phyloP scores from a whole-genome alignment of 1,139 yeast species.

The Kodamaea sp. region DNA sequence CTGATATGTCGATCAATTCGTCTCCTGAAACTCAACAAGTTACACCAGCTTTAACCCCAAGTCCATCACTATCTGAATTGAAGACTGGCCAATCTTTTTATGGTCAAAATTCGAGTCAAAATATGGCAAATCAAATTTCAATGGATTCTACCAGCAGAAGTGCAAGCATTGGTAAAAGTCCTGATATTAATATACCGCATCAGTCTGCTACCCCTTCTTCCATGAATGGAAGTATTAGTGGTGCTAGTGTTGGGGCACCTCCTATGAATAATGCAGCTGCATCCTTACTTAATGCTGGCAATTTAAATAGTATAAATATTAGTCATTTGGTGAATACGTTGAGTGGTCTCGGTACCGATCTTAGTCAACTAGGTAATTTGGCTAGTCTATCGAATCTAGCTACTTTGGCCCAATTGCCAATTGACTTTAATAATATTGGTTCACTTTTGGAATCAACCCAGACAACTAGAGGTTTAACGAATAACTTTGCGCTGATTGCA shows the following conservation, averaged over 20 bases:
- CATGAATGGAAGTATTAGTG: too few species aligned
- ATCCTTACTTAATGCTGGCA: conserved; percentile 38
- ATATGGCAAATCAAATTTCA: too few species aligned
- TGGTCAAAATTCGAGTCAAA: too few species aligned
- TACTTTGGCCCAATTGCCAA: conserved; percentile 43
- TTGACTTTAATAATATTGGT: conserved; percentile 38
- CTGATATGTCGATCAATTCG: background rate
- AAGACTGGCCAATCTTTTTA: background rate
- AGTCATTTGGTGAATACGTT: conserved; percentile 45
- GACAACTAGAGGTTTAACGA: background rate
- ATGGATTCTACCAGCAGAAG: too few species aligned
- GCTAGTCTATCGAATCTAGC: conserved; percentile 43
- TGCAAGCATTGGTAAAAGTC: too few species aligned
- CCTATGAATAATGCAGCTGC: too few species aligned
- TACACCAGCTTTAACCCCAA: conserved; percentile 15
- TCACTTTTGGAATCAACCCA: conserved; percentile 21
- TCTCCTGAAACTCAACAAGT: conserved; percentile 11
- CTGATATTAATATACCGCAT: too few species aligned
- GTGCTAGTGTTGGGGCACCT: too few species aligned
- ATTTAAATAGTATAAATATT: conserved; percentile 41
- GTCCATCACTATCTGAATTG: conserved; percentile 7
- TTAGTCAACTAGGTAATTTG: conserved; percentile 35
- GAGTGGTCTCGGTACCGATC: conserved; percentile 33
- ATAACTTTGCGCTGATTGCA: conserved; percentile 3
- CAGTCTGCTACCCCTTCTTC: too few species aligned